Evolutionary conservation across 1,139 yeast genomes (phyloP).

Genomic region (Taphrina confusa): DNA sequence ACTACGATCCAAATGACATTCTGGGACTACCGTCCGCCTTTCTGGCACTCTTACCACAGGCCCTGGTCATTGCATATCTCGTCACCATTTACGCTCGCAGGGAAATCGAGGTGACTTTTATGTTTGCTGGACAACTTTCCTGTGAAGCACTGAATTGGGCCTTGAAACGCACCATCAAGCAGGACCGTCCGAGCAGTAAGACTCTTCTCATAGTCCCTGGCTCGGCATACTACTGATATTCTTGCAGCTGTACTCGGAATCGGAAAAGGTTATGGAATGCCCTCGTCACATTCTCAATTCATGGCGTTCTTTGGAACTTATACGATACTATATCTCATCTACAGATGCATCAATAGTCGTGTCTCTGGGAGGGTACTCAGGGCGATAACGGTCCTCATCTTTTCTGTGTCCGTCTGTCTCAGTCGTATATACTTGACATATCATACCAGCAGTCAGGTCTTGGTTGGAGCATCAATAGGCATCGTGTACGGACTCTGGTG

Average conservation of each 20-base stretch:
- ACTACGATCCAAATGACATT: slow-evolving; percentile 68
- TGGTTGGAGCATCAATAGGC: slow-evolving; percentile 72
- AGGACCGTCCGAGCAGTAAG: slow-evolving; percentile 72
- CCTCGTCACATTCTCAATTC: slow-evolving; percentile 94
- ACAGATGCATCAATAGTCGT: slow-evolving; percentile 43
- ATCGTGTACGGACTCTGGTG: slow-evolving; percentile 59
- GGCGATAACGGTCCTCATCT: not conserved
- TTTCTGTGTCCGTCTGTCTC: slow-evolving; percentile 35
- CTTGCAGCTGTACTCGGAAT: slow-evolving; percentile 8
- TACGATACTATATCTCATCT: slow-evolving; percentile 54
- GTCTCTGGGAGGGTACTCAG: not conserved
- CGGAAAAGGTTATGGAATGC: slow-evolving; percentile 83
- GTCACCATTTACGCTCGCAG: slow-evolving; percentile 81
- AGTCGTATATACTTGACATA: slow-evolving; percentile 70
- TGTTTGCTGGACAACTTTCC: slow-evolving; percentile 81
- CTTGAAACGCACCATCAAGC: slow-evolving; percentile 63
- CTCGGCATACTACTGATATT: too few relatives aligned
- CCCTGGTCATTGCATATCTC: slow-evolving; percentile 73
- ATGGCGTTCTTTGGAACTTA: slow-evolving; percentile 83
- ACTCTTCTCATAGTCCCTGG: too few relatives aligned
- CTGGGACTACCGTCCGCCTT: slow-evolving; percentile 67
- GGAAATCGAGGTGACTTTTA: slow-evolving; percentile 79
- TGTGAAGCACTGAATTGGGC: slow-evolving; percentile 74
- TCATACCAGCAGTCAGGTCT: slow-evolving; percentile 72
- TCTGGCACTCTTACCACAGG: slow-evolving; percentile 79